Conservation (phyloP, 345 rosid species). For the Aethionema arabicum region DNA sequence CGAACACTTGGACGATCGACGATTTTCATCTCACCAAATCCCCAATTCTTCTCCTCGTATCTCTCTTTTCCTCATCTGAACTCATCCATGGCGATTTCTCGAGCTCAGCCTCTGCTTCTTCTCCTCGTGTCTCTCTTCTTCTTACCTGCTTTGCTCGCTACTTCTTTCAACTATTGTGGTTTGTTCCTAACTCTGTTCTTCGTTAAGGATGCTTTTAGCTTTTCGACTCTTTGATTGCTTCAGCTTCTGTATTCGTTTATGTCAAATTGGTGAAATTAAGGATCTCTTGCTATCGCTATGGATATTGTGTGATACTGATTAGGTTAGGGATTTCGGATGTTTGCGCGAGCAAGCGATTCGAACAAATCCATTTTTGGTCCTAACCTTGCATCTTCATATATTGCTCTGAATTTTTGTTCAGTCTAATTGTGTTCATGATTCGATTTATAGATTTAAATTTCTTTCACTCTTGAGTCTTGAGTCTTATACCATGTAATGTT, state of each 20-base stretch:
- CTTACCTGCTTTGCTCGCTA: slow-evolving; percentile 29
- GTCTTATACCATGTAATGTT: not conserved
- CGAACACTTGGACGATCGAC: no score
- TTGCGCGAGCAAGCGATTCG: not conserved
- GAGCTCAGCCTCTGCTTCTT: slow-evolving; percentile 30
- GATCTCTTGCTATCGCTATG: no score
- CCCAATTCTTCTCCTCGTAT: no score
- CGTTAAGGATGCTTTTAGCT: not conserved
- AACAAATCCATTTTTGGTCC: not conserved
- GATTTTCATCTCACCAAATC: no score
- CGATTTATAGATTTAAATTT: not conserved
- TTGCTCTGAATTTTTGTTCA: not conserved
- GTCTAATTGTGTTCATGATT: not conserved
- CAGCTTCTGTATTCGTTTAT: not conserved
- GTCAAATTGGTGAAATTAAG: not conserved
- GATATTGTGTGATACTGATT: not conserved
- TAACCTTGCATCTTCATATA: not conserved
- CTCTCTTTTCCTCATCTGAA: no score
- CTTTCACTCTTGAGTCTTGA: not conserved
- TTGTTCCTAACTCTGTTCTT: slow-evolving; percentile 15
- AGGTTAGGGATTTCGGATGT: not conserved
- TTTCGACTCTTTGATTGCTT: not conserved
- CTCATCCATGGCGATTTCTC: slow-evolving; percentile 36
- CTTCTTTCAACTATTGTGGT: slow-evolving; percentile 38
- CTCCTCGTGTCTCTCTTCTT: slow-evolving; percentile 24